Base-by-base conservation (phyloP, 75 land plant species). In the Gnetum montanum region DNA sequence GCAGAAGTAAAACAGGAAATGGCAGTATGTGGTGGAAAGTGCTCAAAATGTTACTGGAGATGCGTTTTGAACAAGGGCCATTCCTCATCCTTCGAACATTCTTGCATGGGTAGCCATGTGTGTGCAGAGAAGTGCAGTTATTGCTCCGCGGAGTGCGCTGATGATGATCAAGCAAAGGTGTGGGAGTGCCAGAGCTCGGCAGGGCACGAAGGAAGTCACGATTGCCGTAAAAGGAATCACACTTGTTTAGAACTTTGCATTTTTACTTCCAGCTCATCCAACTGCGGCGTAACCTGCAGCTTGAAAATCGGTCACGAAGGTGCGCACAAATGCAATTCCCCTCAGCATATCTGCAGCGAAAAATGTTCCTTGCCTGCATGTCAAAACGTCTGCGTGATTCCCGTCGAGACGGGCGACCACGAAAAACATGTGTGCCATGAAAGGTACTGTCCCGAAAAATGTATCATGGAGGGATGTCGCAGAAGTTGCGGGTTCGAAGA, bases 1-100 rank as follows among this genome's bases (percentile, higher is more conserved):
- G 57, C 63, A 35, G 74, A 59, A 1, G 30, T 64, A 12, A 66
- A 59, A 26, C 26, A 53, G 12, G 44, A 49, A 26, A 25, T 71
- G 23, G 23, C 27, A 25, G 62, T 64, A n/a, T 71, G 62, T 43
- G 41, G 45, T 52, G 64, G 63, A 36, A 71, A 64, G 43, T 71
- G 62, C 33, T 24, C 24, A 15, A 0, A 23, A 23, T 71, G 74
- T 34, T 63, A 60, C 34, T 63, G 65, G 11, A n/a, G n/a, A n/a
- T n/a, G n/a, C n/a, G n/a, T n/a, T n/a, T n/a, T n/a, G n/a, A n/a
- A n/a, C n/a, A n/a, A n/a, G n/a, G n/a, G n/a, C n/a, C n/a, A n/a
- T n/a, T n/a, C n/a, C n/a, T n/a, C n/a, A n/a, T n/a, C n/a, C n/a
- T n/a, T n/a, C n/a, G n/a, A n/a, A n/a, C n/a, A n/a, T n/a, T n/a